A percentile compares a stretch with the other conserved stretches of the same genome.
These are phyloP conservation scores for Suillus weaverae DNA, from an alignment of 768 basidiomycete genomes.

Conservation along the genomic window DNA sequence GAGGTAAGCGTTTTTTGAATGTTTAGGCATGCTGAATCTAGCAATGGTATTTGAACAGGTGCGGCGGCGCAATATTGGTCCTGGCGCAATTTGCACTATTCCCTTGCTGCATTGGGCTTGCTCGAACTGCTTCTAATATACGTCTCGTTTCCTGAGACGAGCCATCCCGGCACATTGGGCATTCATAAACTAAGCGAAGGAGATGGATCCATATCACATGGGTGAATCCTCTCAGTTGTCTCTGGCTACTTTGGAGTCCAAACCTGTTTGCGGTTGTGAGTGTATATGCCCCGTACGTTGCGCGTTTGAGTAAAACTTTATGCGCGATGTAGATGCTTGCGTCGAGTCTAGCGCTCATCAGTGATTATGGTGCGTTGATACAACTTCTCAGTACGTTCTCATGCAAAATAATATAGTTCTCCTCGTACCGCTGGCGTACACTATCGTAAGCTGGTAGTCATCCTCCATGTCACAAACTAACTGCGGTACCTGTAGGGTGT, in stretches of 20 bases:
- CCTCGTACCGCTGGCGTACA: constrained; percentile 37
- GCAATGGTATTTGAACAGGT: constrained; percentile 28
- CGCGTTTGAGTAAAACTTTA: constrained; percentile 25
- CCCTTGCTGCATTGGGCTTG: constrained; percentile 40
- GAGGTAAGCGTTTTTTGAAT: constrained; percentile 36
- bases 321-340: constrained; percentile 44
- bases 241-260: constrained; percentile 52
- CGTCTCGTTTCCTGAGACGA: constrained; percentile 57
- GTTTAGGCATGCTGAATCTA: not conserved
- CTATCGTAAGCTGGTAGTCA: constrained; percentile 29
- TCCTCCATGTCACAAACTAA: not conserved
- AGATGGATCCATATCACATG: constrained; percentile 33
- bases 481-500: constrained; percentile 25
- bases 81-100: constrained; percentile 56
- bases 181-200: constrained; percentile 47
- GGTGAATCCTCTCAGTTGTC: constrained; percentile 53
- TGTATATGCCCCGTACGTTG: constrained; percentile 7
- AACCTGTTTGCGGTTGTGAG: constrained; percentile 51
- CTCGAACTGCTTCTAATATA: constrained; percentile 38
- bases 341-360: constrained; percentile 20
- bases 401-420: constrained; percentile 20
- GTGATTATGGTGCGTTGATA: constrained; percentile 28
- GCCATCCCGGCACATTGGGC: constrained; percentile 55
- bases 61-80: constrained; percentile 53
- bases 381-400: not conserved